Evolutionary conservation across 148 eudicot genomes (phyloP).

Genomic region (Persicaria tinctoria): DNA sequence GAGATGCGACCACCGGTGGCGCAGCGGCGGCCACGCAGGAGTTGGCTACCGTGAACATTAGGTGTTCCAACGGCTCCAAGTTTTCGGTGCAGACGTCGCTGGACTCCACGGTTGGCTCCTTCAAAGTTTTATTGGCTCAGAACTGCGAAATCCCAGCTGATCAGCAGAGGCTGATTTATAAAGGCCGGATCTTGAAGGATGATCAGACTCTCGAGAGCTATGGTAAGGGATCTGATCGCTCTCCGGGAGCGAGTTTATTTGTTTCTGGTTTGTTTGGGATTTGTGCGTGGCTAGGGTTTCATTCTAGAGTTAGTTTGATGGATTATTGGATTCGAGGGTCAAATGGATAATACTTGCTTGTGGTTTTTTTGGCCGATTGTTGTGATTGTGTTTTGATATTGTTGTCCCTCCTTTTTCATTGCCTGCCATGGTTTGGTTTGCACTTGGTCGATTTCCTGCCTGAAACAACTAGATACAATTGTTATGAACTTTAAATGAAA

Average conservation of each 20-base stretch:
- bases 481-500: neutral
- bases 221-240: conserved; percentile 31
- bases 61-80: conserved; percentile 75
- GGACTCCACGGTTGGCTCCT: conserved; percentile 44
- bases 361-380: neutral
- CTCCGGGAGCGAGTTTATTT: neutral
- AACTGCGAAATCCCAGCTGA: conserved; percentile 72
- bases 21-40: conserved; percentile 27
- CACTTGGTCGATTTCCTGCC: neutral
- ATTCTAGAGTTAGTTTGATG: neutral
- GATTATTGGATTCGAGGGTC: conserved; percentile 1
- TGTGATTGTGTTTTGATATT: neutral
- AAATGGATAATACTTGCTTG: neutral
- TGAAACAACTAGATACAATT: neutral
- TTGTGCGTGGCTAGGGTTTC: neutral
- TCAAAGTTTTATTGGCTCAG: conserved; percentile 55
- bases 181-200: conserved; percentile 88
- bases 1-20: conserved; percentile 24
- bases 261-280: conserved; percentile 2
- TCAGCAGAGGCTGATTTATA: conserved; percentile 87
- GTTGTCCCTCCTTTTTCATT: neutral
- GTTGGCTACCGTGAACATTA: conserved; percentile 41
- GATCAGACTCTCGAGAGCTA: conserved; percentile 79
- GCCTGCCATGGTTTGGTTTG: neutral
- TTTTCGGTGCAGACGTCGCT: conserved; percentile 53